These are phyloP conservation scores for Salix koriyanagi DNA, from an alignment of 345 rosid genomes.

Conservation along the genomic window DNA sequence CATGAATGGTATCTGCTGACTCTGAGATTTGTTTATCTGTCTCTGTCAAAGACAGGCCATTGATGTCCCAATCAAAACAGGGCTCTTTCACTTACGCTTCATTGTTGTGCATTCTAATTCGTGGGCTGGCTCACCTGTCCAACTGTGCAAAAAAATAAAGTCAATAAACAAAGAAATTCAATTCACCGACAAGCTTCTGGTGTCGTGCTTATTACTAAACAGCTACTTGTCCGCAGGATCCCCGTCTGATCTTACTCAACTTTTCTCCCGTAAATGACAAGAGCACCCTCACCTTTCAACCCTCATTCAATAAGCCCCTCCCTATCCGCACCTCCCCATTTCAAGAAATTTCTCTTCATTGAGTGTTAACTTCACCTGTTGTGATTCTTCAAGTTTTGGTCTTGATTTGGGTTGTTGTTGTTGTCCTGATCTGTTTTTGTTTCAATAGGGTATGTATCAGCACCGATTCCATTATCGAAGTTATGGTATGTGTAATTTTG, in stretches of 20 bases:
- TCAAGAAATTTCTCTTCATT: background rate
- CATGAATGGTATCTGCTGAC: background rate
- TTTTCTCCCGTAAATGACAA: background rate
- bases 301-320: background rate
- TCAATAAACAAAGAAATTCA: background rate
- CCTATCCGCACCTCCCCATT: background rate
- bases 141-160: background rate
- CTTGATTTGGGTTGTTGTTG: background rate
- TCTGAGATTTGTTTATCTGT: background rate
- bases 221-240: background rate
- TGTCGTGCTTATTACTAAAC: background rate
- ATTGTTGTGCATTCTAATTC: background rate
- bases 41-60: too few relatives aligned
- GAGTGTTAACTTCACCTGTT: background rate
- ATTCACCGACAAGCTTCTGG: background rate
- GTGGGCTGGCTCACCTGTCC: background rate
- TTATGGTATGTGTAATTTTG: background rate
- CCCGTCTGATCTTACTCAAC: background rate
- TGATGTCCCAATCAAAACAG: background rate
- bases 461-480: background rate
- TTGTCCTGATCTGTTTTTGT: background rate
- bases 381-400: background rate
- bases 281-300: background rate
- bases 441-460: background rate
- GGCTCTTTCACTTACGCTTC: background rate